Base-by-base conservation (phyloP, 805 yeast species). In the Kodamaea laetipori region DNA sequence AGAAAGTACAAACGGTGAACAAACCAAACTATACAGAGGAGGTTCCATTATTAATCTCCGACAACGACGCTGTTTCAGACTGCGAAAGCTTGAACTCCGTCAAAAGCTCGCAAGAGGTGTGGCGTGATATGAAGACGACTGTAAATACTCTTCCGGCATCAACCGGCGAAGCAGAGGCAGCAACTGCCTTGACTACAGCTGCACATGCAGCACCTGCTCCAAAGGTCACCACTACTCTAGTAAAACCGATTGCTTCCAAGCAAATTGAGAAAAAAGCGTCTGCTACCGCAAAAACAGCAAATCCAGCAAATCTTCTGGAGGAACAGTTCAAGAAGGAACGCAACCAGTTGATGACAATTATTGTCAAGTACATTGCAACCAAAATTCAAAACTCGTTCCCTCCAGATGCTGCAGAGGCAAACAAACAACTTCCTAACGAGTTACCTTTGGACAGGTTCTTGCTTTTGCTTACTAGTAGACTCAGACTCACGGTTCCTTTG, bases 361-460 rank as follows among this genome's bases (percentile, higher is more conserved):
- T 69, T 16, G 73, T 71, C 27, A 70, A 69, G 50, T 71, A 71
- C 46, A 56, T 70, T 26, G 66, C 74, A 4, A 67, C 69, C 49
- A 71, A 71, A 48, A 71, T 71, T 43, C 60, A 65, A 24, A 69
- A 71, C 47, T 63, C 73, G 3, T 71, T 69, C 50, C 76, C 76
- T 12, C 74, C 75, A 4, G 69, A 62, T 34, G 24, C 24, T n/a
- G 26, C 45, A 10, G 41, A 42, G n/a, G 35, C 23, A 9, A 33
- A 18, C 13, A 42, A 42, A 24, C 41, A 15, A 21, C 55, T 64
- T 3, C 61, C 69, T 10, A 47, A 53, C 25, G 71, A 69, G 45
- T 48, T 71, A 35, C 69, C 74, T 1, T 57, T 71, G 44, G 76
- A 71, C 43, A 64, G 61, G 43, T 71, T 66, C 42, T 56, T 71